Evolutionary conservation across 1,284 basidiomycete species (phyloP), one percentile per base, ranked within the genome.

Genomic region (Ustilago shanxiensis): DNA sequence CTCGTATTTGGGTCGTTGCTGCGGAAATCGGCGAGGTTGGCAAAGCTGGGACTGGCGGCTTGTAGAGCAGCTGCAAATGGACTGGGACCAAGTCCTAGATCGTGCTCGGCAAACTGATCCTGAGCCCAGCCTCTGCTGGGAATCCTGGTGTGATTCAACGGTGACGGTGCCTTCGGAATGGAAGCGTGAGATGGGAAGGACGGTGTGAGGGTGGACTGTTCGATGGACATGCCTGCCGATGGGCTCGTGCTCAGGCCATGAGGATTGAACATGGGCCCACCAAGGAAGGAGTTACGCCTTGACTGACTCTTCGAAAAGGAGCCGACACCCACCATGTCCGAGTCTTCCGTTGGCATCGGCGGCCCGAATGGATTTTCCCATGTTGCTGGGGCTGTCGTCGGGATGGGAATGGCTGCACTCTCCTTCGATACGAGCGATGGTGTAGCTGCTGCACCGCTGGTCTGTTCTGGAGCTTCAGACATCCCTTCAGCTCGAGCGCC

Each of bases 301-400:
- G 79, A 81, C 11, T 72, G 72, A 31, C 60, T 72, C 13, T 79
- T 65, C 5, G 66, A 70, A 49, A 44, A 80, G 16, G 80, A 81
- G 22, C 80, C 80, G 18, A 81, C 62, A 18, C 80, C 80, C 9
- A 73, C 80, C 80, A 81, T 81, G 50, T 64, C 56, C 24, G 50
- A 3, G 1, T 33, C n/a, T 24, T 62, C 57, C 3, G 24, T 22
- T 3, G 52, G 33, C 22, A 10, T 47, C 8, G 37, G 24, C 13
- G 55, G 37, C 16, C 64, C 53, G 13, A 49, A 16, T 1, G 35
- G 35, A 16, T 14, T 37, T 14, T 37, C 16, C 1, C 6, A 37
- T 18, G n/a, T 22, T 20, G 18, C 16, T 7, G 22, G 24, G 20
- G 11, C 24, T 28, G 10, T 13, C 28, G 47, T 28, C 13, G 54